Base-by-base conservation (phyloP, 306 rosid genomes). In the Trichosanthes truncata region DNA sequence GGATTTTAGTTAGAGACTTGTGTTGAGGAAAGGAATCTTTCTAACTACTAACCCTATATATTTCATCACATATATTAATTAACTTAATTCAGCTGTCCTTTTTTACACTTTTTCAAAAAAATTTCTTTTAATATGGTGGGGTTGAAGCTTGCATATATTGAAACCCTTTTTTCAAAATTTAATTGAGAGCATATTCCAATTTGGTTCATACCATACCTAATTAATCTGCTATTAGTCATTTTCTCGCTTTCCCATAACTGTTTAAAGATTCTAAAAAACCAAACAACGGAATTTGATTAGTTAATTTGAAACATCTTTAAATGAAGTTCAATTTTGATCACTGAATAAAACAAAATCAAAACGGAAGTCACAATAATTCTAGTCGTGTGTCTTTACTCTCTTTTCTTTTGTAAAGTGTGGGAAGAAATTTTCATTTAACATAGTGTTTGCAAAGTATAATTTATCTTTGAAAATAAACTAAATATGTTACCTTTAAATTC, bases 171-270 rank as follows among this genome's bases (percentile, higher is more conserved):
- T 68, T 10, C 74, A 68, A 68, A 12, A 20, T 68, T 68, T 68
- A n/a, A 68, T n/a, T 20, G 48, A 36, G 21, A 66, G 73, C 48
- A 66, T 66, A 66, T 66, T 36, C 73, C 12, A 36, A 18, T 66
- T 36, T 66, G 43, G 73, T 35, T 71, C 76, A 71, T 45, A 43
- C 36, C 76, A 43, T 69, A 71, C 76, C 76, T 71, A 71, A 71
- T 45, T 45, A 31, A 63, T 9, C 46, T 7, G 10, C 33, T 23
- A 14, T 13, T 6, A 40, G 3, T 67, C 26, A n/a, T 65, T 17
- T 17, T 65, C 46, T 65, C 72, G 13, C 35, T 35, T 65, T 40
- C 17, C 25, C 21, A 18, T 40, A 41, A 43, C 76, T 31, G 43
- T 62, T 62, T 11, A 62, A 14, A 41, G 18, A 10, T 68, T n/a